Conservation (phyloP, 2,329 filamentous ascomycete species). For the Aspergillus sp. region DNA sequence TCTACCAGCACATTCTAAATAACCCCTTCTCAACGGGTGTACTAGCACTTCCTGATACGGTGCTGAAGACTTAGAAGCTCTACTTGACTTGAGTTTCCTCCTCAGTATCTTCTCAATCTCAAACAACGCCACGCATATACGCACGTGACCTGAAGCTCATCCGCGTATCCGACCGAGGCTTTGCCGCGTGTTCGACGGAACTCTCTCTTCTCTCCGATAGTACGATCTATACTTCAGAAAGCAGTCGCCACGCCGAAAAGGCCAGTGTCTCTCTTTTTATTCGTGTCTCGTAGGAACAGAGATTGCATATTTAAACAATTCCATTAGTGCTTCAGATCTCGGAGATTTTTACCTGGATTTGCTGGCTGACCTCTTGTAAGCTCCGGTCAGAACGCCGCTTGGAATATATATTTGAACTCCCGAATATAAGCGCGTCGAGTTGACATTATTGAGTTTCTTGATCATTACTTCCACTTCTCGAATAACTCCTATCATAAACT, state of each 20-base stretch:
- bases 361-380: background rate
- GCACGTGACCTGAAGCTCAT: background rate
- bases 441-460: background rate
- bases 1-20: background rate
- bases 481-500: background rate
- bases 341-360: too few relatives aligned
- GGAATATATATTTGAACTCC: background rate
- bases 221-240: background rate
- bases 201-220: background rate
- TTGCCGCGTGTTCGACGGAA: background rate
- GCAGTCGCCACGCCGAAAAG: background rate
- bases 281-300: too few relatives aligned
- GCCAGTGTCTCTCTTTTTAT: background rate
- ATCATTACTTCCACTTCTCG: background rate
- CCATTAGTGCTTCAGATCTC: too few relatives aligned
- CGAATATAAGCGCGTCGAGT: background rate
- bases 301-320: too few relatives aligned
- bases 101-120: background rate
- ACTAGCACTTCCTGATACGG: background rate
- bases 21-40: background rate
- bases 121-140: background rate
- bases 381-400: background rate
- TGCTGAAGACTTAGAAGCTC: background rate
- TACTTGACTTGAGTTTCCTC: background rate
- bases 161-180: conserved; percentile 1